Evolutionary conservation across 148 eudicot species (phyloP), one percentile per base, ranked within the genome.

Genomic region (Euryodendron excelsum): DNA sequence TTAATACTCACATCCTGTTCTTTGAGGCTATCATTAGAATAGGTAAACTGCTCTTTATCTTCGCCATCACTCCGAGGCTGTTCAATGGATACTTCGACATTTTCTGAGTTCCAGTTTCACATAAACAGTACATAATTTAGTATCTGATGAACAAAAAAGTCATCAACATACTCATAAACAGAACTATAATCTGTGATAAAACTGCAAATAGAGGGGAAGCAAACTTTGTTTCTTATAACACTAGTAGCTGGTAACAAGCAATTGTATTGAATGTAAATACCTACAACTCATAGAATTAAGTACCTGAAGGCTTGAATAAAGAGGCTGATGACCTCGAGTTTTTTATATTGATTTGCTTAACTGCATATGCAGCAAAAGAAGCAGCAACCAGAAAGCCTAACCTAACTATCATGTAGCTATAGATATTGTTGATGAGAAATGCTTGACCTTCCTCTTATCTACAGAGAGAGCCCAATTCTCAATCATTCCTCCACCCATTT

Each of bases 351-450:
- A 85, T 62, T 83, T 92, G 98, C 92, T 90, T 93, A 83, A 90
- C 93, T 80, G 97, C 85, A 84, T 82, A 91, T 81, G 99, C 99
- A 86, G 98, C 99, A 76, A 93, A 65, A 76, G 99, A 96, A 85
- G 98, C 99, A 84, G 90, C 98, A 82, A 96, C 99, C 76, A 96
- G 63, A 83, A 96, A 85, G 80, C 98, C 97, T 84, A 96, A 81
- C 91, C 95, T 92, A 64, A 80, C 84, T 83, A 96, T 87, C 99
- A 96, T 95, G 87, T 86, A 87, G 89, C 91, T 91, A n/a, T n/a
- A n/a, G n/a, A n/a, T 78, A 76, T 67, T 79, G 72, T n/a, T 71
- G 81, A 81, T 78, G 66, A 61, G 27, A 83, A 84, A 82, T 37
- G 82, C 78, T 67, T 30, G 60, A 53, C 78, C 85, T 82, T 79